Evolutionary conservation across 768 basidiomycete genomes (phyloP).

Genomic region (Podaxis carcinomalis): DNA sequence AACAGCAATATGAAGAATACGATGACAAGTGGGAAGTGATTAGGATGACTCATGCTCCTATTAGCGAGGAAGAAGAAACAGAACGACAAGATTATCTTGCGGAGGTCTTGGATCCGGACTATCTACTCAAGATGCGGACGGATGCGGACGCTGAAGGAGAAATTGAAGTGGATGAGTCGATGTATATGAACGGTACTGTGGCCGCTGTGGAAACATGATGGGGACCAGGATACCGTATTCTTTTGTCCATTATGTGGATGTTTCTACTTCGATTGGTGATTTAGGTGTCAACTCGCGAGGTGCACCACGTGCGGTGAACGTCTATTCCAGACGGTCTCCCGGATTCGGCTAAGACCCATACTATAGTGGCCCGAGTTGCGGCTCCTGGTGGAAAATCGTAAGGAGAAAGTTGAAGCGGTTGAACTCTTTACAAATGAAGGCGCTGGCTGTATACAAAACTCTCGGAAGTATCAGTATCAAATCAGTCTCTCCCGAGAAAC

Average conservation of each 20-base stretch:
- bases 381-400: not conserved
- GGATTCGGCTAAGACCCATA: not conserved
- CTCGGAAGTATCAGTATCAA: not conserved
- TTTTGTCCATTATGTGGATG: not conserved
- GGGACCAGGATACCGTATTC: no score
- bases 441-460: not conserved
- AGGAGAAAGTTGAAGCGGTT: not conserved
- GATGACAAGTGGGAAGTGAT: constrained; percentile 82
- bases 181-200: constrained; percentile 5
- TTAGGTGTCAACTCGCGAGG: not conserved
- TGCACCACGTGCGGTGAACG: not conserved
- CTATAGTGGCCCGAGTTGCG: not conserved
- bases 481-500: not conserved
- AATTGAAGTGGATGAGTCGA: constrained; percentile 38
- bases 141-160: constrained; percentile 68
- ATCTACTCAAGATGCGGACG: constrained; percentile 39
- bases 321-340: not conserved
- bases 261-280: not conserved
- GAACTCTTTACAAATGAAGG: not conserved
- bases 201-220: not conserved
- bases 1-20: constrained; percentile 65
- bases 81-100: constrained; percentile 78
- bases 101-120: constrained; percentile 73
- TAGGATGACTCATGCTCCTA: constrained; percentile 62
- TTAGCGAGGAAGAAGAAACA: constrained; percentile 69